Base-by-base conservation (phyloP, 2,329 filamentous ascomycete genomes). In the Hypoxylon sp. region DNA sequence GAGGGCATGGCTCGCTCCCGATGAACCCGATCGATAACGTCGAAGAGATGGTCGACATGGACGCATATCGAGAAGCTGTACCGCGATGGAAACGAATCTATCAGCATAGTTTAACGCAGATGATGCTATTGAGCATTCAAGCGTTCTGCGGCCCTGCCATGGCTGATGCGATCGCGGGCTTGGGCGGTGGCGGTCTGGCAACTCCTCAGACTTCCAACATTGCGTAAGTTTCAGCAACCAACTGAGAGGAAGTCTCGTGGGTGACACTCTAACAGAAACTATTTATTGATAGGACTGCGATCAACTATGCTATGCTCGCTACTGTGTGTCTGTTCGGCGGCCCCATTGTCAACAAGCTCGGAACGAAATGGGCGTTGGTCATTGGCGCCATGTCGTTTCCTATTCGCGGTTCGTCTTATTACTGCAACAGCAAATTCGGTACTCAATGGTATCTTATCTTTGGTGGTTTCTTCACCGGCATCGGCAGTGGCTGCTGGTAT, bases 351-450 rank as follows among this genome's bases (percentile, higher is more conserved):
- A 83, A 84, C 70, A 83, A 83, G 61, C 75, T 84, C 3, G 82
- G 81, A 3, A 80, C 81, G 3, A 84, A 84, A 60, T 84, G 82
- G 82, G 77, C 81, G 7, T 67, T 84, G 32, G 81, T 83, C 6
- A 77, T 84, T 43, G 82, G 82, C 6, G 75, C 76, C 17, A 74
- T 75, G 63, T 77, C 78, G 1, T 84, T 84, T 45, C 82, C 82
- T 6, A 83, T 84, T 34, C 78, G 78, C 19, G 82, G 82, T 3
- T 83, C 82, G 0, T 81, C 82, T 9, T 84, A 84, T 67, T 84
- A 84, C 69, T 82, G 80, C 72, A 84, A 84, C 46, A 82, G 80
- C 73, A 83, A 83, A 69, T 84, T 82, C 63, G 82, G 82, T 3
- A 83, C 78, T 45, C 82, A 84, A 73, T 84, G 82, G 79, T 81